These are phyloP conservation scores for Capronia epimyces DNA, from an alignment of 2,329 filamentous ascomycete genomes.

Conservation along the genomic window DNA sequence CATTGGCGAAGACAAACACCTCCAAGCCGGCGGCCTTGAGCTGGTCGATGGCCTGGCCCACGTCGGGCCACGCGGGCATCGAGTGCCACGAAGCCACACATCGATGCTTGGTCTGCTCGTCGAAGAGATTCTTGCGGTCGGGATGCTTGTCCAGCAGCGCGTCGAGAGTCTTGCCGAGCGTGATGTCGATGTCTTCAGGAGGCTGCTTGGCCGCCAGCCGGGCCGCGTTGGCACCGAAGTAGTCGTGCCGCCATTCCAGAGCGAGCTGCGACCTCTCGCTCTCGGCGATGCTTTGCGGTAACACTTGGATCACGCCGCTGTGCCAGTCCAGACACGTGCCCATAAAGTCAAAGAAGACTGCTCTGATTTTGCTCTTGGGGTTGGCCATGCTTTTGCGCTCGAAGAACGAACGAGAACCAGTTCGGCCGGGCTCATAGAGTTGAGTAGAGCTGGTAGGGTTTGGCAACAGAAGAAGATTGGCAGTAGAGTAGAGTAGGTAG, in stretches of 20 bases:
- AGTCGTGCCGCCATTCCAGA: constrained; percentile 48
- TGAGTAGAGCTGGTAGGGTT: no score
- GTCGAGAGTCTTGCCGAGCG: constrained; percentile 42
- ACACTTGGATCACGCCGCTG: constrained; percentile 34
- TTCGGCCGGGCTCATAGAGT: no score
- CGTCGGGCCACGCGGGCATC: constrained; percentile 50
- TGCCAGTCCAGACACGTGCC: constrained; percentile 56
- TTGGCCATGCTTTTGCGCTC: no score
- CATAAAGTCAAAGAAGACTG: constrained; percentile 55
- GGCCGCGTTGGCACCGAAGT: constrained; percentile 44
- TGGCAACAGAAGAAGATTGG: no score
- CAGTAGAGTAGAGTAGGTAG: no score
- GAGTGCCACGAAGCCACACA: constrained; percentile 45
- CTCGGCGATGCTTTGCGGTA: constrained; percentile 35
- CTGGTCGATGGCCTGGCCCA: constrained; percentile 38
- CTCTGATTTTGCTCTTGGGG: no score
- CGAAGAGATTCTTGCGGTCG: constrained; percentile 13
- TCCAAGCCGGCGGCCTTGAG: constrained; percentile 38
- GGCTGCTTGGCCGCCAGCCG: constrained; percentile 36
- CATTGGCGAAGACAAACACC: constrained; percentile 51
- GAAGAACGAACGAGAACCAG: no score
- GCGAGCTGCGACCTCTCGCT: constrained; percentile 39
- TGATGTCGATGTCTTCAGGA: constrained; percentile 50
- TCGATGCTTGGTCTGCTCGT: constrained; percentile 13
- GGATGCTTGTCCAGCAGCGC: constrained; percentile 32